phyloP scores from a whole-genome alignment of 257 asterid genomes.

The Solanum sitiens region DNA sequence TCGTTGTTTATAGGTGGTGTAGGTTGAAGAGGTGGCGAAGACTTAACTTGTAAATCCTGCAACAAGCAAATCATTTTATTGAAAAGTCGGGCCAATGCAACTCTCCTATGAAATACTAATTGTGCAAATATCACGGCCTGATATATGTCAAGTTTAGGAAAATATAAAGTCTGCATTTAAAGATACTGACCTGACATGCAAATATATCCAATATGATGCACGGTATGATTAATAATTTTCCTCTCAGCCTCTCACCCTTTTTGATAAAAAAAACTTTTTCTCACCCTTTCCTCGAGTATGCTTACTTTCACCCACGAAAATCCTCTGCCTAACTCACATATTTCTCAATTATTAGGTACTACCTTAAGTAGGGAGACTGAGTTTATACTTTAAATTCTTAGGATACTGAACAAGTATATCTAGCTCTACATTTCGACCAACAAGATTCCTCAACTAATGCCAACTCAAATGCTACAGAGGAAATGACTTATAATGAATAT shows the following conservation, averaged over 20 bases:
- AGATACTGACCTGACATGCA: not conserved
- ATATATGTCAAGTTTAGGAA: not conserved
- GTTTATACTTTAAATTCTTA: not conserved
- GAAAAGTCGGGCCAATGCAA: not conserved
- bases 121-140: not conserved
- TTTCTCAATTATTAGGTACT: not conserved
- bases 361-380: not conserved
- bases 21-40: conserved; percentile 79
- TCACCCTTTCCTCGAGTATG: not conserved
- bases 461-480: not conserved
- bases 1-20: conserved; percentile 57
- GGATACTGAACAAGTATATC: not conserved
- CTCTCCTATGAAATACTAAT: not conserved
- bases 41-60: conserved; percentile 95
- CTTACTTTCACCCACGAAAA: not conserved
- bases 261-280: not conserved
- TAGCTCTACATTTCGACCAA: not conserved
- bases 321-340: not conserved
- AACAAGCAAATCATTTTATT: not conserved
- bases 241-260: not conserved
- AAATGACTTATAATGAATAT: not conserved
- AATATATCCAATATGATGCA: not conserved
- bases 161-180: not conserved
- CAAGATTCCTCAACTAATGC: not conserved
- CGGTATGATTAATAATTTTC: not conserved